These are phyloP conservation scores for Adansonia rubrostipa DNA, from an alignment of 441 rosid species.

Conservation along the genomic window DNA sequence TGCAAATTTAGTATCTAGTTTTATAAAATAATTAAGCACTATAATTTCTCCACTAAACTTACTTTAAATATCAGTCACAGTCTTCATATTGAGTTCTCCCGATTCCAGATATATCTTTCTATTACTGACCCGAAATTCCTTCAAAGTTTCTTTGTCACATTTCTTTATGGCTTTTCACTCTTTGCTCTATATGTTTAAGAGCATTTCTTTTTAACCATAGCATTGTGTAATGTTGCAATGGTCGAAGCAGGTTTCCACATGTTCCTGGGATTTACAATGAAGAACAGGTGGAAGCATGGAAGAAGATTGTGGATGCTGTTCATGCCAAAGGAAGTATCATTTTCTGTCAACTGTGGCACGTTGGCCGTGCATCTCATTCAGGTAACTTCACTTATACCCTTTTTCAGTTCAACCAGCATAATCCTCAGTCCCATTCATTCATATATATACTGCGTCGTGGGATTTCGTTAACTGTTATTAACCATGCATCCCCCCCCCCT, in stretches of 20 bases:
- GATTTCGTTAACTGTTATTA: neutral
- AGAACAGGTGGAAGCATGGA: conserved; percentile 90
- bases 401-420: neutral
- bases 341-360: conserved; percentile 91
- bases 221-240: conserved; percentile 18
- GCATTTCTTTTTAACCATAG: neutral
- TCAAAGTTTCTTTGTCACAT: neutral
- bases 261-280: conserved; percentile 81
- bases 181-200: neutral
- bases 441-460: neutral
- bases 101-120: neutral
- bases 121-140: neutral
- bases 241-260: conserved; percentile 68
- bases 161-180: neutral
- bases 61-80: neutral
- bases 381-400: conserved; percentile 34
- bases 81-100: neutral
- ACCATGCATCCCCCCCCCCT: neutral
- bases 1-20: neutral
- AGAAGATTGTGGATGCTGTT: conserved; percentile 66
- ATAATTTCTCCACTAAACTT: neutral
- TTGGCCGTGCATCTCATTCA: conserved; percentile 84
- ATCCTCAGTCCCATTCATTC: neutral
- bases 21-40: neutral
- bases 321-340: conserved; percentile 76